Conservation (phyloP, 192 early-diverging fungal genomes). For the Rhizophagus clarus region DNA sequence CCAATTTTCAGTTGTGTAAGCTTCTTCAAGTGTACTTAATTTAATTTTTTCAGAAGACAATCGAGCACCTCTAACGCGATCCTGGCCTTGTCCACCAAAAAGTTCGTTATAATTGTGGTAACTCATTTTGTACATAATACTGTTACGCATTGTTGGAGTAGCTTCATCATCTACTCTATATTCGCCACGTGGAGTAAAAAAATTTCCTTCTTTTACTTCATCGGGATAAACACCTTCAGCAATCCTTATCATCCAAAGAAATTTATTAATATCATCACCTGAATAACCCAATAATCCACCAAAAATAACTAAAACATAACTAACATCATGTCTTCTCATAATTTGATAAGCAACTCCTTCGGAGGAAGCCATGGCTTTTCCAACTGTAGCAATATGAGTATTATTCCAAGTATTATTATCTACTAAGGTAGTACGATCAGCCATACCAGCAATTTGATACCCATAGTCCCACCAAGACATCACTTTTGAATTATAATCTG, state of each 20-base stretch:
- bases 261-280: slow-evolving; percentile 99
- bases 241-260: slow-evolving; percentile 99
- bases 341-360: slow-evolving; percentile 95
- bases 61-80: slow-evolving; percentile 81
- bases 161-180: slow-evolving; percentile 93
- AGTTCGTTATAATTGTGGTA: slow-evolving; percentile 96
- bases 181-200: slow-evolving; percentile 87
- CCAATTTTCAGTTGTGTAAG: slow-evolving; percentile 93
- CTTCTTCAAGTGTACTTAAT: slow-evolving; percentile 89
- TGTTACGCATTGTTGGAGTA: slow-evolving; percentile 85
- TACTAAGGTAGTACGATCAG: slow-evolving; percentile 93
- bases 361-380: slow-evolving; percentile 86
- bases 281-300: slow-evolving; percentile 97
- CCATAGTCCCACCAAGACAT: slow-evolving; percentile 99
- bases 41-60: slow-evolving; percentile 80
- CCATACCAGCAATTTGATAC: slow-evolving; percentile 99
- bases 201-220: slow-evolving; percentile 85
- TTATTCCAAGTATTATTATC: slow-evolving; percentile 99
- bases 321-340: slow-evolving; percentile 90
- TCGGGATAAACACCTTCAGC: slow-evolving; percentile 97
- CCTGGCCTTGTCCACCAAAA: slow-evolving; percentile 73
- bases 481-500: slow-evolving; percentile 87
- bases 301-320: slow-evolving; percentile 97
- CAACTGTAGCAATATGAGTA: slow-evolving; percentile 98
- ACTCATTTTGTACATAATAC: slow-evolving; percentile 95